Percentiles rank a stretch among this genome's conserved stretches.
phyloP scores from a whole-genome alignment of 1,284 basidiomycete species.

The Trichosporon asahii region DNA sequence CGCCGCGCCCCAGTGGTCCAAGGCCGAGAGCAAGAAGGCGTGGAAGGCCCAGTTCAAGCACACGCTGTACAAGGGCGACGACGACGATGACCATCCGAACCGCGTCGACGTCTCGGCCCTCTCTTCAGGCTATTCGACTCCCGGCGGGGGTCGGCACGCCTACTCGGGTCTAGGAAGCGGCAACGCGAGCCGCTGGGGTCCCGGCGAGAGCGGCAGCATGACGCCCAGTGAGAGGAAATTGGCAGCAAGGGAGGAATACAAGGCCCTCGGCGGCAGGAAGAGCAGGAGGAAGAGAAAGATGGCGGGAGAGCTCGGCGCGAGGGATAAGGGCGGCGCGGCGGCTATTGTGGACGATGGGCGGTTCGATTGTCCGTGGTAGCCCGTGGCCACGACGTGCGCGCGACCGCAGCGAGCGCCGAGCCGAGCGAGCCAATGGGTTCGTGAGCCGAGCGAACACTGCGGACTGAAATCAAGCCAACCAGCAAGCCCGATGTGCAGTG shows the following conservation, averaged over 20 bases:
- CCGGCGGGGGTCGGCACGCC: conserved; percentile 50
- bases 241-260: conserved; percentile 84
- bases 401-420: background rate
- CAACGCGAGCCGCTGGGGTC: conserved; percentile 38
- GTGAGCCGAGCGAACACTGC: too few relatives aligned
- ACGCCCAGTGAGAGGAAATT: conserved; percentile 63
- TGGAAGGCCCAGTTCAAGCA: conserved; percentile 45
- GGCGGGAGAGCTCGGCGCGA: conserved; percentile 44
- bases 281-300: conserved; percentile 59
- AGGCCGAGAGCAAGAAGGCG: conserved; percentile 48
- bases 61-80: conserved; percentile 39
- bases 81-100: conserved; percentile 36
- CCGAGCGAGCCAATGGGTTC: background rate
- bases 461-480: too few relatives aligned
- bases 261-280: conserved; percentile 80
- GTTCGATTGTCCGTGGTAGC: conserved; percentile 47
- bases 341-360: conserved; percentile 38
- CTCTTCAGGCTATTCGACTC: conserved; percentile 71
- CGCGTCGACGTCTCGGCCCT: conserved; percentile 46
- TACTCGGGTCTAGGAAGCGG: conserved; percentile 45
- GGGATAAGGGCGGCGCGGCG: conserved; percentile 41
- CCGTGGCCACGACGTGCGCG: too few relatives aligned
- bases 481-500: too few relatives aligned
- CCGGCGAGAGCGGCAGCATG: conserved; percentile 49
- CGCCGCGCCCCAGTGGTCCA: conserved; percentile 50